Evolutionary conservation across 2,329 filamentous ascomycete species (phyloP).

Genomic region (Ceratocystis albifundus): DNA sequence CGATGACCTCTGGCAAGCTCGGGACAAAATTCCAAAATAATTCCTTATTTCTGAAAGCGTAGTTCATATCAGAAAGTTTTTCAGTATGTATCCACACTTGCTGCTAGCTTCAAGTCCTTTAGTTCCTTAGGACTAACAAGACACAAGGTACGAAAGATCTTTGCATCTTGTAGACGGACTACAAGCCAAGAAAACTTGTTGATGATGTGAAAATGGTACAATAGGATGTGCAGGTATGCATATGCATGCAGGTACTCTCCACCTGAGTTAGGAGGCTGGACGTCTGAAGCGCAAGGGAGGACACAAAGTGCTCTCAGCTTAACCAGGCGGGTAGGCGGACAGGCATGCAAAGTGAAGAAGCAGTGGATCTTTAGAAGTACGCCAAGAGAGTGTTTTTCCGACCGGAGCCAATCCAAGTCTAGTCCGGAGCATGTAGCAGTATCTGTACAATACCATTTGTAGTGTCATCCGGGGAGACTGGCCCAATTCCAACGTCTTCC

Average conservation of each 20-base stretch:
- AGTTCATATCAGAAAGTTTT: neutral
- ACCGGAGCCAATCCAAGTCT: neutral
- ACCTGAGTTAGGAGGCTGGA: neutral
- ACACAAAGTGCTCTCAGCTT: neutral
- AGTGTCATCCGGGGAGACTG: too few species aligned
- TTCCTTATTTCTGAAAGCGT: neutral
- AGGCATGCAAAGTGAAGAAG: neutral
- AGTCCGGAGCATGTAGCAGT: neutral
- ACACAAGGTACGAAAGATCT: neutral
- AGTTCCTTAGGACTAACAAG: neutral
- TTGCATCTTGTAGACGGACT: neutral
- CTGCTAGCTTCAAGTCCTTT: neutral
- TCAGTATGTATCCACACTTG: neutral
- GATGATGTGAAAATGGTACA: neutral
- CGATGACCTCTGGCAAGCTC: too few species aligned
- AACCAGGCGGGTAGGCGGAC: neutral
- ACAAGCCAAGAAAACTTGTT: neutral
- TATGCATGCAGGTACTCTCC: constrained; percentile 8
- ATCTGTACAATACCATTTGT: neutral
- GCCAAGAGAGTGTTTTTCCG: neutral
- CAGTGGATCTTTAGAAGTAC: neutral
- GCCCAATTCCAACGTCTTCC: neutral
- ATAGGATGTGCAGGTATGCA: constrained; percentile 8
- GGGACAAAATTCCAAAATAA: too few species aligned
- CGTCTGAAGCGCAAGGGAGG: neutral